Evolutionary conservation across 1,284 basidiomycete species (phyloP), one percentile per base, ranked within the genome.

Genomic region (Termitomyces sp.): DNA sequence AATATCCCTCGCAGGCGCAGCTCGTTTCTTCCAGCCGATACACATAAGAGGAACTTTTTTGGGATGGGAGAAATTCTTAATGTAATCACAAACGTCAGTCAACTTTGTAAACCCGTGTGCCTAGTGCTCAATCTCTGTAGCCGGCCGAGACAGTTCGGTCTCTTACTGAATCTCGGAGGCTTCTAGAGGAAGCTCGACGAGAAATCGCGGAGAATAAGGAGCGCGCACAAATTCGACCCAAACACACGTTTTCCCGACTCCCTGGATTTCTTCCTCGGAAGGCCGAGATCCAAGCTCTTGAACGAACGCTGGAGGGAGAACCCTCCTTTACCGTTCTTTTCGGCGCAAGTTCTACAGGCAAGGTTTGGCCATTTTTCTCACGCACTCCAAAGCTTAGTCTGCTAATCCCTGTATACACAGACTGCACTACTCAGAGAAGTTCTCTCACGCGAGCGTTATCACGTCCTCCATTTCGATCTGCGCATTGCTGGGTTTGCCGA

Each of bases 401-500:
- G 38, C 41, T 52, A 55, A 50, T 50, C 31, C 13, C 21, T 39
- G 40, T 35, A 28, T 52, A 50, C 33, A 31, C 59, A 88, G 83
- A 92, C 89, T 5, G 83, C 86, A 0, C 75, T 92, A 7, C 73
- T 91, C 14, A 78, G 89, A 42, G 86, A 92, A 67, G 81, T 91
- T 16, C 77, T 92, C 33, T 84, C 81, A 13, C 72, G 74, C 19
- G 72, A 79, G 11, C 73, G 73, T 51, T 92, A 86, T 62, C 86
- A 90, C 67, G 86, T 90, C 49, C 75, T 92, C 31, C 86, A 90
- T 63, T 91, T 92, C 60, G 90, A 92, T 67, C 73, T 92, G 31
- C 79, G 89, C 14, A 90, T 92, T 46, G 81, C 90, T 5, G 90
- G 89, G 0, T 91, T 91, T 61, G 87, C 88, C 1, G 89, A 91